These are phyloP conservation scores for Aspergillus leporis DNA, from an alignment of 495 filamentous ascomycete species.

Conservation along the genomic window DNA sequence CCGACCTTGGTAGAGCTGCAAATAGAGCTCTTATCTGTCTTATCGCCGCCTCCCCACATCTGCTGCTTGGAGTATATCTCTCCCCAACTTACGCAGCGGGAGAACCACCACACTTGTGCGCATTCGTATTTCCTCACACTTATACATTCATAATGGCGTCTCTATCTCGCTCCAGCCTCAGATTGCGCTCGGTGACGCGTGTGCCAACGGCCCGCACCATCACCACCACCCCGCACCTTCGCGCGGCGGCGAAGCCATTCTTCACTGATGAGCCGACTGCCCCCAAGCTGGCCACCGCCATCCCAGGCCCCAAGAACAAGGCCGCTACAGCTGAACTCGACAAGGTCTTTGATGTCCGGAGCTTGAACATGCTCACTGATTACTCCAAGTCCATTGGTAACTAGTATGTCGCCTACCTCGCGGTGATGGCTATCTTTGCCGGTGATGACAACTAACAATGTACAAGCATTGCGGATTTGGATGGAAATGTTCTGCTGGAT, in stretches of 20 bases:
- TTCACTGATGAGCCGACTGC: slow-evolving; percentile 73
- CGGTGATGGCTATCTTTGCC: neutral
- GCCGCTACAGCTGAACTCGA: slow-evolving; percentile 71
- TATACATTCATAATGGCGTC: slow-evolving; percentile 41
- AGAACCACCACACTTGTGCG: slow-evolving; percentile 2
- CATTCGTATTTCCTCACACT: neutral
- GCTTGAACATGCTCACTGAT: slow-evolving; percentile 88
- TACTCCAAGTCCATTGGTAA: slow-evolving; percentile 68
- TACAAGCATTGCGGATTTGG: slow-evolving; percentile 77
- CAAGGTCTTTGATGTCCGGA: slow-evolving; percentile 89
- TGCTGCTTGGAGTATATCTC: neutral
- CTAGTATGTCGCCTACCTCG: slow-evolving; percentile 43
- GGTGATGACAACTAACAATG: slow-evolving; percentile 26
- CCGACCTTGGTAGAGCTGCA: neutral
- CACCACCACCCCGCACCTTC: slow-evolving; percentile 42
- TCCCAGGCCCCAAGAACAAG: slow-evolving; percentile 80
- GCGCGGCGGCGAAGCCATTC: slow-evolving; percentile 54
- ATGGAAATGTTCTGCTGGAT: slow-evolving; percentile 68
- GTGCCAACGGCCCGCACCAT: slow-evolving; percentile 40
- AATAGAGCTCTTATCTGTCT: slow-evolving; percentile 6
- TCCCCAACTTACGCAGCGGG: neutral
- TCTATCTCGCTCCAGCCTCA: slow-evolving; percentile 43
- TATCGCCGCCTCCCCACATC: slow-evolving; percentile 8
- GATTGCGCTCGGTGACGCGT: slow-evolving; percentile 41
- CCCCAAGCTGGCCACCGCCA: slow-evolving; percentile 71